Evolutionary conservation across 1,139 yeast species (phyloP), one percentile per base, ranked within the genome.

Genomic region (Lodderomyces oxycetoniae): DNA sequence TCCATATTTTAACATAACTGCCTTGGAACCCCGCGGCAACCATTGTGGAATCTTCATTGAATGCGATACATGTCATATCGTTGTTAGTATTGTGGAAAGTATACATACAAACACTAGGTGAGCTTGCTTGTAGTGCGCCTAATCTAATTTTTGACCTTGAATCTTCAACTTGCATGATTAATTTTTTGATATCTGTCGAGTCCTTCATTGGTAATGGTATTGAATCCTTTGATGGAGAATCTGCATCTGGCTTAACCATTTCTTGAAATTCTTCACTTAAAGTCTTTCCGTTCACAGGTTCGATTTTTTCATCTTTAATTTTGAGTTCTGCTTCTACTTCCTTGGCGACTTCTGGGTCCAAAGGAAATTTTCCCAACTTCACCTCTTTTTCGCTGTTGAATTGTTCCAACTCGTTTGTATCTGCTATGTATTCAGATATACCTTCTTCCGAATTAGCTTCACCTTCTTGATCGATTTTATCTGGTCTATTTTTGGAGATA

Each of bases 71-170:
- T 13, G 94, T 85, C 70, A 91, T 67, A 42, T 85, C 94, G 45
- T 85, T 84, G 53, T 85, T 83, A 7, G 97, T 85, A 58, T 93
- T 91, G 67, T 91, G 98, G 63, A 93, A 89, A 0, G 98, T 91
- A 63, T 91, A 93, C 96, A 91, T 87, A 59, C 98, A 91, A 26
- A 91, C 95, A 38, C 95, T 84, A 9, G 99, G 99, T 17, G 93
- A 74, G 19, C 87, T 67, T 1, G 94, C 83, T 57, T 86, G 96
- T 19, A 78, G 60, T 4, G 68, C 56, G 1, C 63, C 69, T 35
- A 91, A 58, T 42, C 69, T 72, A 34, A 91, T 77, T 42, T 83
- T 77, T 29, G 83, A 76, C 41, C 95, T 70, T 5, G 93, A 77
- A 55, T 91, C 97, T 46, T 79, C 86, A 26, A 91, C 85, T 39